A percentile compares a stretch with the other conserved stretches of the same genome.
phyloP scores from a whole-genome alignment of 306 rosid genomes.

The Sphenostylis stenocarpa region DNA sequence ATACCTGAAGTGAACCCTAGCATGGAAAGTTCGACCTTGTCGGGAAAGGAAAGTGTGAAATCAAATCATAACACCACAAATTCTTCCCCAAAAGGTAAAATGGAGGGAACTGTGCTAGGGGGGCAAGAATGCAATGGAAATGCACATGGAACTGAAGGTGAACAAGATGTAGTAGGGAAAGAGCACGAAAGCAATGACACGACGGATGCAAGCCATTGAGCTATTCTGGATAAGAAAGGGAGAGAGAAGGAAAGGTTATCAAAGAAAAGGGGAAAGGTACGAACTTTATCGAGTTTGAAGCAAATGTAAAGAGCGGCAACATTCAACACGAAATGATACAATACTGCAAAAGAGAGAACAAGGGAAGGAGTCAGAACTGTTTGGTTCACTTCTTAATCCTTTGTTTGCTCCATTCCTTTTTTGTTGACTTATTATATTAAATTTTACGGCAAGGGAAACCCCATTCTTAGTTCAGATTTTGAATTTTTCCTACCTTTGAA shows the following conservation, averaged over 20 bases:
- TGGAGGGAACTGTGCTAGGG: constrained; percentile 44
- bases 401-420: constrained; percentile 47
- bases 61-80: constrained; percentile 29
- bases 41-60: constrained; percentile 53
- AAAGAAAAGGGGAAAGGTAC: constrained; percentile 43
- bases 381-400: constrained; percentile 50
- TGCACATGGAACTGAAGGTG: constrained; percentile 44
- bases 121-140: constrained; percentile 63
- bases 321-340: constrained; percentile 23
- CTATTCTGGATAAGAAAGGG: constrained; percentile 37
- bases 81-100: constrained; percentile 45
- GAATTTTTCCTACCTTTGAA: constrained; percentile 23
- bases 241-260: constrained; percentile 24
- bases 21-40: constrained; percentile 32
- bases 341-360: background rate
- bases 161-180: constrained; percentile 35
- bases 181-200: constrained; percentile 41
- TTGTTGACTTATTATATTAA: constrained; percentile 35
- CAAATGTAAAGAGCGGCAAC: constrained; percentile 80
- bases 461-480: constrained; percentile 39
- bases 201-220: constrained; percentile 31
- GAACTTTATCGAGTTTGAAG: constrained; percentile 53
- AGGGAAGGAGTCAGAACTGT: constrained; percentile 22
- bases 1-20: constrained; percentile 38
- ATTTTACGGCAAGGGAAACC: constrained; percentile 37